Evolutionary conservation across 768 basidiomycete species (phyloP).

Genomic region (Daedaleopsis nitida): DNA sequence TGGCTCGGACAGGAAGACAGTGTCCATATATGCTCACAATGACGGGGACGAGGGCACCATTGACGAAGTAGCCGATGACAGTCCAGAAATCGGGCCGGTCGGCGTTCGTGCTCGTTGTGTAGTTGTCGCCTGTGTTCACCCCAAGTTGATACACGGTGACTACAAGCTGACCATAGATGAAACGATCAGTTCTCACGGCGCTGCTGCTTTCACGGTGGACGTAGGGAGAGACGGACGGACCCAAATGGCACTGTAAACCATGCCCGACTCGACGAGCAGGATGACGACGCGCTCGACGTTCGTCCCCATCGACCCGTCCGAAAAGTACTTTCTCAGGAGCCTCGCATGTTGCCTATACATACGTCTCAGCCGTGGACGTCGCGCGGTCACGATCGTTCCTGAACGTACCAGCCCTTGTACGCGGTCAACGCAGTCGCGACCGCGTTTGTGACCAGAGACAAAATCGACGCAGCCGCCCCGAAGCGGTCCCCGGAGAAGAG

Average conservation of each 20-base stretch:
- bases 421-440: neutral
- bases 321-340: neutral
- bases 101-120: neutral
- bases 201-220: no score
- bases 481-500: neutral
- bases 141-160: neutral
- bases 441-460: neutral
- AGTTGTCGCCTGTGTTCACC: neutral
- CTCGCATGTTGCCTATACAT: neutral
- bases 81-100: neutral
- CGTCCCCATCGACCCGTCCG: neutral
- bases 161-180: neutral
- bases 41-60: neutral
- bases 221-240: neutral
- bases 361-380: neutral
- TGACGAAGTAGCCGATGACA: neutral
- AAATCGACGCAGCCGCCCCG: neutral
- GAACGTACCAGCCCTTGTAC: constrained; percentile 1
- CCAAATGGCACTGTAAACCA: neutral
- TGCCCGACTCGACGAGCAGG: neutral
- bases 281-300: neutral
- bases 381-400: neutral
- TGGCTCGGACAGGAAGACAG: neutral
- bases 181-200: neutral
- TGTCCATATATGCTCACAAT: neutral